Evolutionary conservation across 768 basidiomycete genomes (phyloP).

Genomic region (Russula abietina): DNA sequence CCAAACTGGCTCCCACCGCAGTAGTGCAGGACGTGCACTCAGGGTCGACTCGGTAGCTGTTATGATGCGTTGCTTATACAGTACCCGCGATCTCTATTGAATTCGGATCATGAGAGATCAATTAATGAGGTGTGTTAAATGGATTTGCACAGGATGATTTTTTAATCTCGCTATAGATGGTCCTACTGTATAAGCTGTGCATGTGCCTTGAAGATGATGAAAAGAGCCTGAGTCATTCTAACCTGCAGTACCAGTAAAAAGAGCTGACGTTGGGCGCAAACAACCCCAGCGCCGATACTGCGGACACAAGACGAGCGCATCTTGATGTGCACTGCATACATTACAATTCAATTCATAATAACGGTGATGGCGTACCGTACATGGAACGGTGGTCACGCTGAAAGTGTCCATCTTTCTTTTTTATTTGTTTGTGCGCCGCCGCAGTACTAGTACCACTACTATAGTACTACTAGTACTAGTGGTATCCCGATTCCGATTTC

Average conservation of each 20-base stretch:
- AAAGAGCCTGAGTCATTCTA: not conserved
- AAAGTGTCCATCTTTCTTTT: too few species aligned
- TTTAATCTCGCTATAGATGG: not conserved
- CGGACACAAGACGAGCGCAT: not conserved
- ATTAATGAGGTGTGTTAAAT: not conserved
- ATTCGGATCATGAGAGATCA: too few species aligned
- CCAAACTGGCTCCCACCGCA: not conserved
- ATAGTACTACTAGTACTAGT: too few species aligned
- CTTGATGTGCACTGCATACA: not conserved
- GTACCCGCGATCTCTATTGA: too few species aligned
- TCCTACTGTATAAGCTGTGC: not conserved
- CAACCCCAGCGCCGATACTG: not conserved
- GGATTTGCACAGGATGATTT: not conserved
- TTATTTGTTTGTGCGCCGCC: too few species aligned
- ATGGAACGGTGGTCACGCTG: too few species aligned
- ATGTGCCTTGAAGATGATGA: not conserved
- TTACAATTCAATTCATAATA: not conserved
- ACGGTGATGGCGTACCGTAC: not conserved
- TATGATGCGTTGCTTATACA: not conserved
- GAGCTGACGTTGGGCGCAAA: conserved; percentile 1
- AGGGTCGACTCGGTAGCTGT: not conserved
- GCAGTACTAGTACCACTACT: too few species aligned
- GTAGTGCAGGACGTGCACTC: too few species aligned
- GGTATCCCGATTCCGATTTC: too few species aligned
- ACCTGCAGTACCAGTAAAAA: not conserved